These are phyloP conservation scores for Bauhinia variegata DNA, from an alignment of 306 rosid species.

Conservation along the genomic window DNA sequence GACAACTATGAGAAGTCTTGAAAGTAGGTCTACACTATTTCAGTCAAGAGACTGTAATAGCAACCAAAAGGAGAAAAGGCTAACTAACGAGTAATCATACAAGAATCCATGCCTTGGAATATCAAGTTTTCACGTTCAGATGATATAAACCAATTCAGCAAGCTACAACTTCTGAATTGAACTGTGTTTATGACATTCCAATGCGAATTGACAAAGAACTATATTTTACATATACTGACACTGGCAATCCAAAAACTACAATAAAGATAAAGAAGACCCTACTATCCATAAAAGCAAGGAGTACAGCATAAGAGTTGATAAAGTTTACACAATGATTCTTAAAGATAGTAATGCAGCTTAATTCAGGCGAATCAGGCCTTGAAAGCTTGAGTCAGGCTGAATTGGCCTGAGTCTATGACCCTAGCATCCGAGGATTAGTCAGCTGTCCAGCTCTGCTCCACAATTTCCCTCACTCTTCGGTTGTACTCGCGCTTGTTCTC, in stretches of 20 bases:
- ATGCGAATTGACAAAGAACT: slow-evolving; percentile 37
- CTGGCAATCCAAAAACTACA: slow-evolving; percentile 35
- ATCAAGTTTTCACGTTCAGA: no score
- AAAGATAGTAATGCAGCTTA: slow-evolving; percentile 31
- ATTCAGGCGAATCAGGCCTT: slow-evolving; percentile 41
- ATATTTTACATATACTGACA: slow-evolving; percentile 46
- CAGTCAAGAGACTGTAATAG: not conserved
- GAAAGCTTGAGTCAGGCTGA: slow-evolving; percentile 33
- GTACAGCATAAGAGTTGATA: slow-evolving; percentile 40
- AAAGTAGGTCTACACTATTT: not conserved
- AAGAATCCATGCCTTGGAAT: no score
- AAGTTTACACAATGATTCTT: slow-evolving; percentile 46
- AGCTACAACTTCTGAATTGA: slow-evolving; percentile 36
- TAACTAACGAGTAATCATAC: no score
- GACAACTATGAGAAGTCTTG: not conserved
- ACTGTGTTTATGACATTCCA: slow-evolving; percentile 38
- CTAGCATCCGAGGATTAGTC: slow-evolving; percentile 50
- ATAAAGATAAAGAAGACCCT: slow-evolving; percentile 31
- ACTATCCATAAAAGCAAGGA: slow-evolving; percentile 39
- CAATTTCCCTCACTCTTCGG: slow-evolving; percentile 80
- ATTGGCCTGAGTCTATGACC: slow-evolving; percentile 22
- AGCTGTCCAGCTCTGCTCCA: slow-evolving; percentile 98
- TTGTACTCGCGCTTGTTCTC: slow-evolving; percentile 95
- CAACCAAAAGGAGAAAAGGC: not conserved
- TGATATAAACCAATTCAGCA: slow-evolving; percentile 25